Evolutionary conservation across 164 flowering plant genomes (phyloP).

Genomic region (Kingdonia uniflora): DNA sequence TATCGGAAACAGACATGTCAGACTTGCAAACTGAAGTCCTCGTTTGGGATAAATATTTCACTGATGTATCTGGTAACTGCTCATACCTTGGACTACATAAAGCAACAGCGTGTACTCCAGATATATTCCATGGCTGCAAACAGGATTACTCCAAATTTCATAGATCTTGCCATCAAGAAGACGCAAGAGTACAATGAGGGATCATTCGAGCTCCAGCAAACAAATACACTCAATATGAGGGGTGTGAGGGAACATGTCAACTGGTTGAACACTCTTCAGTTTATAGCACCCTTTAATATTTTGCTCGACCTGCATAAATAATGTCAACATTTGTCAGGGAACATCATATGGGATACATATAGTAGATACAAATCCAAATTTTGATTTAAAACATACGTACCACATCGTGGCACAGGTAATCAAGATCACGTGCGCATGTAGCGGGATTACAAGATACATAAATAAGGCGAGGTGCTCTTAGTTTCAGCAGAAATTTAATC

Average conservation of each 20-base stretch:
- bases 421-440: constrained; percentile 96
- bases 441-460: constrained; percentile 98
- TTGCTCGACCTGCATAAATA: constrained; percentile 48
- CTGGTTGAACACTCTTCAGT: constrained; percentile 75
- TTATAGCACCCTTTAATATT: constrained; percentile 71
- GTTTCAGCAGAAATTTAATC: constrained; percentile 69
- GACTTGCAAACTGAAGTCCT: too few relatives aligned
- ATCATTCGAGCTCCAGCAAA: constrained; percentile 63
- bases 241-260: constrained; percentile 99
- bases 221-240: constrained; percentile 96
- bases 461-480: constrained; percentile 58
- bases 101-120: too few relatives aligned
- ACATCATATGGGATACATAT: background rate
- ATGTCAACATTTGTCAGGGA: background rate
- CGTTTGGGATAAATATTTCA: too few relatives aligned
- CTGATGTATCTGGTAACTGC: too few relatives aligned
- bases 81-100: too few relatives aligned
- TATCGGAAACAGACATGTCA: too few relatives aligned
- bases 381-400: constrained; percentile 33
- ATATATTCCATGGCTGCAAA: too few relatives aligned
- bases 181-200: background rate
- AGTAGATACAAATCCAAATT: background rate
- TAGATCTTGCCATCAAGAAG: too few relatives aligned
- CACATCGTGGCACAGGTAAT: constrained; percentile 88
- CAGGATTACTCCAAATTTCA: too few relatives aligned